phyloP scores from a whole-genome alignment of 306 rosid species.

The Abrus pulchellus region DNA sequence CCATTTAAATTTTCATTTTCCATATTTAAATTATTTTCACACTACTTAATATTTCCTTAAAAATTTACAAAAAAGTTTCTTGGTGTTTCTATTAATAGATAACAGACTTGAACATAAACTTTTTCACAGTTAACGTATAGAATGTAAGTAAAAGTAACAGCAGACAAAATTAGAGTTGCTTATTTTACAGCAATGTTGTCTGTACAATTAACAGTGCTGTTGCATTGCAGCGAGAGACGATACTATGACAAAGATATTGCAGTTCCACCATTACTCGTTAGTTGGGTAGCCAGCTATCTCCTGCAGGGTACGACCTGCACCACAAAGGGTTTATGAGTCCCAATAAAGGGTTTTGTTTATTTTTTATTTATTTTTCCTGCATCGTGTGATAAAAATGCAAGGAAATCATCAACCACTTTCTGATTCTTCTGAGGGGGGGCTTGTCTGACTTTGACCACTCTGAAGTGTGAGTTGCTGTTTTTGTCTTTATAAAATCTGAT shows the following conservation, averaged over 20 bases:
- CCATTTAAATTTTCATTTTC: too few relatives aligned
- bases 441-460: constrained; percentile 61
- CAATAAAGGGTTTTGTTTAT: constrained; percentile 58
- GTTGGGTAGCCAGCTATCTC: constrained; percentile 33
- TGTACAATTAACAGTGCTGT: background rate
- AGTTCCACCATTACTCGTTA: background rate
- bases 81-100: too few relatives aligned
- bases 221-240: background rate
- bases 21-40: too few relatives aligned
- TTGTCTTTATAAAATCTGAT: constrained; percentile 4
- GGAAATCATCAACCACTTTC: constrained; percentile 57
- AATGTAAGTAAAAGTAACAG: background rate
- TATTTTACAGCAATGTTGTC: background rate
- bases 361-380: background rate
- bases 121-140: background rate
- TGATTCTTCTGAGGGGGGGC: constrained; percentile 54
- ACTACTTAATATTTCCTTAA: background rate
- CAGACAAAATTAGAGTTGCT: background rate
- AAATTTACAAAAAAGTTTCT: too few relatives aligned
- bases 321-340: constrained; percentile 63
- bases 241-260: background rate
- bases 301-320: constrained; percentile 11
- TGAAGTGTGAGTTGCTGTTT: constrained; percentile 43
- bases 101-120: background rate
- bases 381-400: constrained; percentile 41